Base-by-base conservation (phyloP, 257 asterid species). In the Anisodus acutangulus region DNA sequence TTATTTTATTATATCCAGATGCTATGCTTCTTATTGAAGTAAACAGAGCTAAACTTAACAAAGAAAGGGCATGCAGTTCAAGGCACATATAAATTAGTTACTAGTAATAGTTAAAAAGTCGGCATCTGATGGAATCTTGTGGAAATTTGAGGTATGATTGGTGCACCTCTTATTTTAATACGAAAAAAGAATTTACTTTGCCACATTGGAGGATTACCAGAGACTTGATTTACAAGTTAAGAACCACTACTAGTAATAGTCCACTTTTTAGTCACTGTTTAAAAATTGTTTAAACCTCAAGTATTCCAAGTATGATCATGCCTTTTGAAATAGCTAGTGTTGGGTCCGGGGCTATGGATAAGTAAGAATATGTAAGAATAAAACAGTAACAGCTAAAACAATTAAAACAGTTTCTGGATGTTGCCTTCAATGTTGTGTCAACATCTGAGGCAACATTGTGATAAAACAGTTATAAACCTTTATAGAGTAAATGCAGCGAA, bases 191-290 rank as follows among this genome's bases (percentile, higher is more conserved):
- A 15, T 31, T 3, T 19, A n/a, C n/a, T 82, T 68, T 51, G 57
- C 57, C 80, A 51, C 31, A 51, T 68, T 68, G 78, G 53, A 15
- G 22, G 53, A 39, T 68, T 68, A 15, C 5, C 3, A 57, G 1
- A 47, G 12, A 66, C 80, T 82, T 68, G 54, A 82, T 82, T 82
- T 82, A 66, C 45, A 39, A 82, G 85, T 11, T 67, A 82, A 57
- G 85, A 82, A 82, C 11, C 54, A 51, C 45, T 53, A 51, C 4
- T 16, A 82, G 53, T 22, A 76, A 55, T 51, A 53, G 62, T 10
- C 53, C 60, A 10, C 26, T 31, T 58, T 16, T 80, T 35, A 12
- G 26, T 54, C 55, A 68, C 55, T 11, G 19, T 51, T n/a, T 37
- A 17, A 12, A 39, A 68, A 35, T 51, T 31, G 79, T 49, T 59